These are phyloP conservation scores for Mycena olivaceomarginata DNA, from an alignment of 768 basidiomycete genomes.

Conservation along the genomic window DNA sequence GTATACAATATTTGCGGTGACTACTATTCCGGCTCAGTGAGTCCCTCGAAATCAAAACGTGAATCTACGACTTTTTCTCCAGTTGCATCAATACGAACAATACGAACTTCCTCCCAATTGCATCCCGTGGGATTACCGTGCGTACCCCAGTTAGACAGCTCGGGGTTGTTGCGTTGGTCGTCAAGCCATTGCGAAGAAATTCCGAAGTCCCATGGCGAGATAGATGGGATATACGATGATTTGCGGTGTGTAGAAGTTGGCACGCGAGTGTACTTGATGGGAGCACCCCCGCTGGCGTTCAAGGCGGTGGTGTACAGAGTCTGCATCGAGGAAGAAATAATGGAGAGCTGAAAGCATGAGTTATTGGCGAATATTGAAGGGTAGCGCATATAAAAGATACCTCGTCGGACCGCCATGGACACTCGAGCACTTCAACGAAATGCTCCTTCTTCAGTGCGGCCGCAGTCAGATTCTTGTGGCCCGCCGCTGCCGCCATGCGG, in stretches of 20 bases:
- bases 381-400: too few relatives aligned
- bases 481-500: not conserved
- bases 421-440: not conserved
- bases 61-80: not conserved
- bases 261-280: not conserved
- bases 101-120: slow-evolving; percentile 16
- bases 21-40: too few relatives aligned
- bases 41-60: not conserved
- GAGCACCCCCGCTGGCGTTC: not conserved
- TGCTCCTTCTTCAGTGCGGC: not conserved
- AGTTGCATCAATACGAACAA: not conserved
- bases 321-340: not conserved
- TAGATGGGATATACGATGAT: not conserved
- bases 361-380: not conserved
- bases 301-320: not conserved
- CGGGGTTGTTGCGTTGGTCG: not conserved
- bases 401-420: not conserved
- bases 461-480: not conserved
- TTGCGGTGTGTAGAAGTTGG: not conserved
- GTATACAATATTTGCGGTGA: not conserved
- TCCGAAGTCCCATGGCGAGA: slow-evolving; percentile 19
- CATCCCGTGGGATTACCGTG: not conserved
- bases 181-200: not conserved
- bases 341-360: not conserved
- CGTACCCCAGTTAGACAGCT: not conserved